Evolutionary conservation across 805 yeast genomes (phyloP), one percentile per base, ranked within the genome.

Genomic region (Yarrowia yakushimensis): DNA sequence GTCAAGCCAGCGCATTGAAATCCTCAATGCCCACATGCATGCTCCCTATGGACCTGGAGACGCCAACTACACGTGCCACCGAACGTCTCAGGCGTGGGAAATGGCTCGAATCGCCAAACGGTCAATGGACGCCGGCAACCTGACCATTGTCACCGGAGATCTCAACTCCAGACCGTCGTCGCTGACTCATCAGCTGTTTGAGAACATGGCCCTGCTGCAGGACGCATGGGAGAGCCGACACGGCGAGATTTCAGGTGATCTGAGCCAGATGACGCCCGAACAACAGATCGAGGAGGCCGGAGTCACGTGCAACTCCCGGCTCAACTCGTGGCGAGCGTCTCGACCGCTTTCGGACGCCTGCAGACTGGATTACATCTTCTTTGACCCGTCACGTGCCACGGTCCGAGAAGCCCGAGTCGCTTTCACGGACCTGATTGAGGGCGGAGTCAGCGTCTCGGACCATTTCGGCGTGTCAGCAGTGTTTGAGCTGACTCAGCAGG

Each of bases 1-100:
- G 2, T 68, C 70, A 17, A 74, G 78, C 0, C 77, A 76, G 17
- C 76, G 80, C 1, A 76, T 94, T 41, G 97, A 96, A 2, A 74
- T 94, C 5, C 76, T 94, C 70, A 93, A 92, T 70, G 86, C 96
- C 17, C 99, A 94, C 72, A 87, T 94, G 94, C 99, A 94, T 73
- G 99, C 99, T 1, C 99, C 99, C 0, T 94, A 94, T 70, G 81
- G 94, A 0, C 74, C 77, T 0, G 98, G 98, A 2, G 97, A 91
- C 73, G 96, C 96, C 2, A 87, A 92, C 2, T 94, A 94, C 71
- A 78, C 85, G 3, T 88, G 97, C 67, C 98, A 94, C 71, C 78
- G 99, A 54, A 85, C 97, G 0, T 83, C 94, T 63, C 99, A 94
- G 74, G 97, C 98, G 0, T 94, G 98, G 98, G 97, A 92, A 72